Evolutionary conservation across 495 filamentous ascomycete species (phyloP).

Genomic region (Elasticomyces elasticus): DNA sequence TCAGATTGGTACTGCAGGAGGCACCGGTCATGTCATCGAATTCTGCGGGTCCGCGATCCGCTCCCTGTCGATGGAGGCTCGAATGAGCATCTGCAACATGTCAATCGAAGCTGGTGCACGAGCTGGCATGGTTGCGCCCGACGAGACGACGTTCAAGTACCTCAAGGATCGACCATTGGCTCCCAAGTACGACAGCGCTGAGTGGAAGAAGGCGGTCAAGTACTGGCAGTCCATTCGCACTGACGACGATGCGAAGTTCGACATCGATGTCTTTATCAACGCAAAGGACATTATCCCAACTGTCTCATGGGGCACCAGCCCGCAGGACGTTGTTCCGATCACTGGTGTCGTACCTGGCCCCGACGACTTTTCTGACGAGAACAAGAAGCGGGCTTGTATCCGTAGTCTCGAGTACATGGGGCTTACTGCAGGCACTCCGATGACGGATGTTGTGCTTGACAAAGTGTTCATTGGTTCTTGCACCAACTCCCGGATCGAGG

Average conservation of each 20-base stretch:
- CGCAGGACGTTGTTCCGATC: slow-evolving; percentile 91
- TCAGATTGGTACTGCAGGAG: slow-evolving; percentile 88
- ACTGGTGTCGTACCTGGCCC: slow-evolving; percentile 82
- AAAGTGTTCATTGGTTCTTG: slow-evolving; percentile 98
- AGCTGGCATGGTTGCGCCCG: slow-evolving; percentile 93
- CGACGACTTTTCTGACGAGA: slow-evolving; percentile 67
- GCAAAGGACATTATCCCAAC: slow-evolving; percentile 88
- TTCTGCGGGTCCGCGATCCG: slow-evolving; percentile 92
- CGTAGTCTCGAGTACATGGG: slow-evolving; percentile 96
- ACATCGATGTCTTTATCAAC: slow-evolving; percentile 76
- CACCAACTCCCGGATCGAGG: slow-evolving; percentile 94
- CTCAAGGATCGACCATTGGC: slow-evolving; percentile 83
- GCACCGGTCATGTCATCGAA: slow-evolving; percentile 90
- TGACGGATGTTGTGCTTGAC: slow-evolving; percentile 84
- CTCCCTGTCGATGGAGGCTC: slow-evolving; percentile 84
- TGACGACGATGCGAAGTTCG: slow-evolving; percentile 76
- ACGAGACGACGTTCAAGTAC: slow-evolving; percentile 89
- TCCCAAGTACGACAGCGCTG: slow-evolving; percentile 66
- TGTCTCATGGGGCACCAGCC: slow-evolving; percentile 93
- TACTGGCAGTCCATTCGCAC: slow-evolving; percentile 86
- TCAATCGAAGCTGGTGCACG: slow-evolving; percentile 95
- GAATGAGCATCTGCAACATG: slow-evolving; percentile 99
- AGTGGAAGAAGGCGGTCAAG: slow-evolving; percentile 81
- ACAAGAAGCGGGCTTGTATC: slow-evolving; percentile 65
- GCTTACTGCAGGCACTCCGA: slow-evolving; percentile 67